phyloP scores from a whole-genome alignment of 176 grass and related monocot species.

The Avena atlantica region DNA sequence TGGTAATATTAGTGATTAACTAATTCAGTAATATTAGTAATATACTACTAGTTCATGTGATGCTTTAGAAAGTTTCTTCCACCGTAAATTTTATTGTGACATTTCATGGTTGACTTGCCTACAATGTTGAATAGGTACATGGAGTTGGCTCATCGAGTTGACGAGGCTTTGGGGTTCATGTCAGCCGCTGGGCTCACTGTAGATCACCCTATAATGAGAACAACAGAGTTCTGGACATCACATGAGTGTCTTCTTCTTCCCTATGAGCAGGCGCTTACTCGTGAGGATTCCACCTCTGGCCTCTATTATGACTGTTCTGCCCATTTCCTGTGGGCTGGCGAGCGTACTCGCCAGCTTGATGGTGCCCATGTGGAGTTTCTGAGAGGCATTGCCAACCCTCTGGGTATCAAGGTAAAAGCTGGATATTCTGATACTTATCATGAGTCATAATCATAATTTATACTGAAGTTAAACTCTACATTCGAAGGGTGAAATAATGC shows the following conservation, averaged over 20 bases:
- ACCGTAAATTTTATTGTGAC: background rate
- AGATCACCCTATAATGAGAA: conserved; percentile 90
- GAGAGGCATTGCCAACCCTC: conserved; percentile 82
- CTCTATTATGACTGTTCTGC: conserved; percentile 89
- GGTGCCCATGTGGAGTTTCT: conserved; percentile 90
- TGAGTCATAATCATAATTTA: conserved; percentile 3
- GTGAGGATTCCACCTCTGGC: conserved; percentile 86
- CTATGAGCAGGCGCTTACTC: conserved; percentile 83
- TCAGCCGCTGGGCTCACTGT: conserved; percentile 77
- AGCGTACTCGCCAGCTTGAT: conserved; percentile 94
- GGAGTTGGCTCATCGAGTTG: conserved; percentile 86
- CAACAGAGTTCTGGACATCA: conserved; percentile 91
- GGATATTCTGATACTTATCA: background rate
- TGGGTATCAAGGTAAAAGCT: conserved; percentile 84
- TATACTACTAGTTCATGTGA: background rate
- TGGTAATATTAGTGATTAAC: background rate
- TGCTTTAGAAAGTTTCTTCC: background rate
- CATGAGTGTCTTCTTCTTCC: conserved; percentile 95
- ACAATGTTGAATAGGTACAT: conserved; percentile 72
- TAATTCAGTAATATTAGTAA: conserved; percentile 3
- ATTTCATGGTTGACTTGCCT: conserved; percentile 23
- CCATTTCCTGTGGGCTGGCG: conserved; percentile 90
- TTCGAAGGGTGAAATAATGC: conserved; percentile 10
- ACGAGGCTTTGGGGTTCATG: conserved; percentile 95
- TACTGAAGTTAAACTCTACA: background rate